phyloP scores from a whole-genome alignment of 176 grass and related monocot genomes.

The Oryza officinalis region DNA sequence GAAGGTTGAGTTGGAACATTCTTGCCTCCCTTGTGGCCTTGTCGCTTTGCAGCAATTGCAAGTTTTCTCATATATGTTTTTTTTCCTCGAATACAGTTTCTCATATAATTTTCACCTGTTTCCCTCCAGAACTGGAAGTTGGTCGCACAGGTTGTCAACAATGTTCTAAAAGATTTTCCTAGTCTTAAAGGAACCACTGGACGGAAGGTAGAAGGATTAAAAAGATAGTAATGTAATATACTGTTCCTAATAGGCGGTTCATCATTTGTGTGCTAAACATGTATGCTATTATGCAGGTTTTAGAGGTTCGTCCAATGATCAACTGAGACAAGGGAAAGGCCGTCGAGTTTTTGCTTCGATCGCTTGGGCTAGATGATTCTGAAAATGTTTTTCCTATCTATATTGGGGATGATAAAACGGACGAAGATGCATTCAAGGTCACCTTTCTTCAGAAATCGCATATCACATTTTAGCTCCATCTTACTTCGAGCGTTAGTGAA shows the following conservation, averaged over 20 bases:
- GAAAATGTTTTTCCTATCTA: constrained; percentile 58
- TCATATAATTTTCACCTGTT: neutral
- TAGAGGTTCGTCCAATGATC: constrained; percentile 71
- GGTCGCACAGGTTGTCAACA: constrained; percentile 42
- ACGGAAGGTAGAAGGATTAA: constrained; percentile 44
- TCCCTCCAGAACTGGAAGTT: constrained; percentile 47
- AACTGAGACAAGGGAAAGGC: constrained; percentile 83
- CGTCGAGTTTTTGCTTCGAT: constrained; percentile 66
- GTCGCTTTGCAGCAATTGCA: neutral
- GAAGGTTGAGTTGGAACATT: constrained; percentile 36
- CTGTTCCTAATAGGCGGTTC: neutral
- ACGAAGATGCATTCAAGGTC: constrained; percentile 79
- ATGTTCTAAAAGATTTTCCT: constrained; percentile 49
- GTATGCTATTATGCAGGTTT: constrained; percentile 45
- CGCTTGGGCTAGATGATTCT: constrained; percentile 38
- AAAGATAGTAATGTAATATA: neutral
- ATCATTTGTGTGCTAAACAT: neutral
- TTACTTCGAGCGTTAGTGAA: neutral
- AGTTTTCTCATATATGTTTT: neutral
- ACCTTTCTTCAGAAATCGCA: neutral
- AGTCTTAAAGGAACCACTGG: constrained; percentile 51
- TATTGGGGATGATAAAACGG: constrained; percentile 67
- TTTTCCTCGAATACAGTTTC: neutral
- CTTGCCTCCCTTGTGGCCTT: neutral
- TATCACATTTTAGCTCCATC: neutral